Percentiles rank a stretch among this genome's conserved stretches.
phyloP scores from a whole-genome alignment of 2,329 filamentous ascomycete genomes.

The Scleromitrula shiraiana region DNA sequence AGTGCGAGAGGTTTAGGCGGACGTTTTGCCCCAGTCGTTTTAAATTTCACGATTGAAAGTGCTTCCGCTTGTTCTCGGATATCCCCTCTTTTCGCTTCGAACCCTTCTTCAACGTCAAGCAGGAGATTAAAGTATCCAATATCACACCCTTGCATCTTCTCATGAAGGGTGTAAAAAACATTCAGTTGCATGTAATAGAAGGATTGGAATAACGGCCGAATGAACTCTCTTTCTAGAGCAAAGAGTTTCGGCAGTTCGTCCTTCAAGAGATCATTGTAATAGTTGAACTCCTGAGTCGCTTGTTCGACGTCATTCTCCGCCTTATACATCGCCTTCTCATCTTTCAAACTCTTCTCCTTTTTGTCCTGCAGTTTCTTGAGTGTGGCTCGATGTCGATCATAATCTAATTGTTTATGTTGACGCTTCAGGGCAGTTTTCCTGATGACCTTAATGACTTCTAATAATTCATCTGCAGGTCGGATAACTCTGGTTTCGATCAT shows the following conservation, averaged over 20 bases:
- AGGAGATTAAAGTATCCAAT: constrained; percentile 97
- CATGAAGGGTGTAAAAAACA: constrained; percentile 96
- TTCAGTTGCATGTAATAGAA: constrained; percentile 99
- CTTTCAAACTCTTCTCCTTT: constrained; percentile 91
- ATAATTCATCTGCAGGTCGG: constrained; percentile 82
- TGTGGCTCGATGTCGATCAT: constrained; percentile 73
- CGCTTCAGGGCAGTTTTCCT: constrained; percentile 83
- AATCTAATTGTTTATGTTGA: constrained; percentile 96
- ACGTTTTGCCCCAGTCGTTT: constrained; percentile 67
- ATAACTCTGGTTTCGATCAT: constrained; percentile 95
- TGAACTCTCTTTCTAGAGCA: constrained; percentile 83
- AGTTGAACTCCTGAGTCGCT: constrained; percentile 92
- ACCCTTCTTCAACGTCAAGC: constrained; percentile 84
- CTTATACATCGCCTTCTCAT: constrained; percentile 96
- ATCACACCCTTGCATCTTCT: constrained; percentile 94
- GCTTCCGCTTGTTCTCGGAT: constrained; percentile 79
- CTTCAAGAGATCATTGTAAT: constrained; percentile 96
- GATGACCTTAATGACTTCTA: constrained; percentile 92
- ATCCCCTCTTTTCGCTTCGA: constrained; percentile 79
- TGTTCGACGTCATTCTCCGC: constrained; percentile 86
- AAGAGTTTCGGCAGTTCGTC: constrained; percentile 93
- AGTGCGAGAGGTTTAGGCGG: constrained; percentile 23
- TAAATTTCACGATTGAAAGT: constrained; percentile 82
- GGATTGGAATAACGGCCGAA: constrained; percentile 92
- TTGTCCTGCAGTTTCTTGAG: constrained; percentile 97